phyloP scores from a whole-genome alignment of 352 stramenopile genomes.

The Phytophthora agathidicida region DNA sequence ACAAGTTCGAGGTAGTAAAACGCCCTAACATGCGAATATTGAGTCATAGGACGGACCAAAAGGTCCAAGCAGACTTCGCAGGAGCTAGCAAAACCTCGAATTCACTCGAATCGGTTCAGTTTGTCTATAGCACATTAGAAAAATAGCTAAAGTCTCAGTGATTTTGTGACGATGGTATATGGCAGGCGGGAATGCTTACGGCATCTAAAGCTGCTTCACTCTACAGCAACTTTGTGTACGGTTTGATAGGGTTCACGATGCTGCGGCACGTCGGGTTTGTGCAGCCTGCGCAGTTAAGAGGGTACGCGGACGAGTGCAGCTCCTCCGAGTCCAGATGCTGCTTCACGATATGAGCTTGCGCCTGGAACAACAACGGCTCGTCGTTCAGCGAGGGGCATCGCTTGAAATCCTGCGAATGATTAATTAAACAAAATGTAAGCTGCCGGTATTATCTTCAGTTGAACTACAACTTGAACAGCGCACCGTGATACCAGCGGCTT shows the following conservation, averaged over 20 bases:
- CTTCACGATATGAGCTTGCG: slow-evolving; percentile 97
- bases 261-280: slow-evolving; percentile 84
- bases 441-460: too few species aligned
- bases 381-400: slow-evolving; percentile 97
- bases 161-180: neutral
- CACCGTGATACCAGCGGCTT: slow-evolving; percentile 93
- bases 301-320: slow-evolving; percentile 83
- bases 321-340: slow-evolving; percentile 86
- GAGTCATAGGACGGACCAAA: too few species aligned
- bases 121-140: slow-evolving; percentile 24
- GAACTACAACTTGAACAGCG: too few species aligned
- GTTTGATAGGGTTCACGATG: slow-evolving; percentile 86
- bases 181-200: slow-evolving; percentile 3
- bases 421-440: neutral
- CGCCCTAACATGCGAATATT: too few species aligned
- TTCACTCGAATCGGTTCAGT: slow-evolving; percentile 16
- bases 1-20: too few species aligned
- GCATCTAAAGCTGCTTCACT: neutral
- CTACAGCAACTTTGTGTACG: slow-evolving; percentile 64
- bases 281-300: slow-evolving; percentile 85
- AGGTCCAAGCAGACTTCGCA: too few species aligned
- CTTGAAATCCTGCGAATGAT: slow-evolving; percentile 82
- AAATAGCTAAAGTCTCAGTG: neutral
- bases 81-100: too few species aligned
- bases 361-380: slow-evolving; percentile 93